Evolutionary conservation across 306 rosid genomes (phyloP).

Genomic region (Castanea mollissima): DNA sequence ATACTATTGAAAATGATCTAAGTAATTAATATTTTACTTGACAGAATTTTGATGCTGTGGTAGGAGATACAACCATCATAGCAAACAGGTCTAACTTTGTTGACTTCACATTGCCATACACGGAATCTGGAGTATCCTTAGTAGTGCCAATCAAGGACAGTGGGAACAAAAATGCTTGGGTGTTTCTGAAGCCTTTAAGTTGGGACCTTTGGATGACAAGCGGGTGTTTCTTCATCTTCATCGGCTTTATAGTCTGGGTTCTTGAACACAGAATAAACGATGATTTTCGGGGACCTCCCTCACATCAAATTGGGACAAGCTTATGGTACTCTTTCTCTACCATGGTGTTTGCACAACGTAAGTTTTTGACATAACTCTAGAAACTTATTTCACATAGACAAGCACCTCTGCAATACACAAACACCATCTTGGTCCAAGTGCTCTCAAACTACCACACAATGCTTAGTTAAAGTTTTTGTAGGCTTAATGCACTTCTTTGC

Average conservation of each 20-base stretch:
- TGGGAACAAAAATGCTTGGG: slow-evolving; percentile 45
- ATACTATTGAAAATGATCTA: too few species aligned
- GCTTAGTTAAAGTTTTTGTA: too few species aligned
- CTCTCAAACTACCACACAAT: too few species aligned
- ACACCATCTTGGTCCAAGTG: too few species aligned
- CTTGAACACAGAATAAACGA: slow-evolving; percentile 57
- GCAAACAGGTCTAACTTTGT: slow-evolving; percentile 49
- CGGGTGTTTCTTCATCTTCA: slow-evolving; percentile 41
- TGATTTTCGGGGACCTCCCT: slow-evolving; percentile 53
- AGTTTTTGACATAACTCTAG: not conserved
- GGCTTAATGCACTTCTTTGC: too few species aligned
- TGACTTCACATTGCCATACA: slow-evolving; percentile 59
- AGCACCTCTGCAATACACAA: too few species aligned
- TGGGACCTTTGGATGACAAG: slow-evolving; percentile 52
- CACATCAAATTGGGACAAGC: slow-evolving; percentile 57
- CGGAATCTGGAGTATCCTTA: slow-evolving; percentile 64
- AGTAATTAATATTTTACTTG: not conserved
- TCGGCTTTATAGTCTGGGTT: slow-evolving; percentile 59
- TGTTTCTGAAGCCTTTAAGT: slow-evolving; percentile 58
- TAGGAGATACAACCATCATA: slow-evolving; percentile 36
- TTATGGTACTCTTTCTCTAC: slow-evolving; percentile 73
- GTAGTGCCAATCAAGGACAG: slow-evolving; percentile 43
- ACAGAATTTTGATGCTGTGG: slow-evolving; percentile 47
- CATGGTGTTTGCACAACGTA: slow-evolving; percentile 55
- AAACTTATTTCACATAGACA: too few species aligned